Evolutionary conservation across 441 rosid species (phyloP), one percentile per base, ranked within the genome.

Genomic region (Brassica balearica): DNA sequence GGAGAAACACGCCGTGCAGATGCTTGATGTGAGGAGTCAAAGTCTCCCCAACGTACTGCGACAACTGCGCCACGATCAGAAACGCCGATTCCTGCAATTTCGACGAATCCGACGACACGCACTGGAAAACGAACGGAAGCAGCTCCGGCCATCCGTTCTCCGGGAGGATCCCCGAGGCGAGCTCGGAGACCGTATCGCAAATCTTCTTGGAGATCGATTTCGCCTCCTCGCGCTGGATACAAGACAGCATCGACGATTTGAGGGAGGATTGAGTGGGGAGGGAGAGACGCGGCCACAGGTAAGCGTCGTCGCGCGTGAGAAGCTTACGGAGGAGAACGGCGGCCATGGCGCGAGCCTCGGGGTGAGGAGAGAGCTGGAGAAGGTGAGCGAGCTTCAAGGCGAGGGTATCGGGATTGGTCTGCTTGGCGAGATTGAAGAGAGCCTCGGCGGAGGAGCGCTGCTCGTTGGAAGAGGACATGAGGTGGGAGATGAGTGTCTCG

Each of bases 141-240:
- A 96, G 80, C 88, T 96, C 99, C 0, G 98, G 98, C 99, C 99
- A 96, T 0, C 94, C 96, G 23, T 91, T 89, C 1, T 94, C 97
- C 2, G 92, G 89, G 20, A 96, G 66, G 72, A 96, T 89, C 69
- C 94, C 89, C 1, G 97, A 89, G 12, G 99, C 99, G 22, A 94
- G 92, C 86, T 96, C 99, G 3, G 99, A 90, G 65, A 92, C 87
- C 23, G 98, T 96, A 71, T 94, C 99, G 84, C 97, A 94, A 3
- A 96, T 80, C 89, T 94, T 96, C 86, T 92, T 94, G 1, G 90
- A 79, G 65, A 92, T 92, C 27, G 97, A 87, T 71, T 92, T 96
- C 10, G 89, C 75, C 23, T 82, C 86, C 61, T 96, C 98, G 1
- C 87, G 91, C 76, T 96, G 98, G 22, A 96, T 79, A 73, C 88